These are phyloP conservation scores for Skeletonema costatum DNA, from an alignment of 108 stramenopile genomes.

Conservation along the genomic window DNA sequence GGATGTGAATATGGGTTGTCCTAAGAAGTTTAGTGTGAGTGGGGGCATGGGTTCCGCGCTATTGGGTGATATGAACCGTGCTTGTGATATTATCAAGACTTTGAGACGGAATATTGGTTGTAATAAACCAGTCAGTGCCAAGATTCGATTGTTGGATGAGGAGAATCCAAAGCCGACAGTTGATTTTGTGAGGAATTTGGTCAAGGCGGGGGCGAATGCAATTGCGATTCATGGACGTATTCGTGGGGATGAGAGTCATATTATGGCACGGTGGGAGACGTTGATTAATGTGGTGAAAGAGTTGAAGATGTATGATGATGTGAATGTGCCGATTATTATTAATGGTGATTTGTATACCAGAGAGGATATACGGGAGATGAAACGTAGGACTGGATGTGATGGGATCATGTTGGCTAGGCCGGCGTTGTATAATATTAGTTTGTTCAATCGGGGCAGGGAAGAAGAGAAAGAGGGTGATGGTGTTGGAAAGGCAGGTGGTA, in stretches of 20 bases:
- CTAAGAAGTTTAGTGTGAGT: constrained; percentile 91
- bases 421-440: constrained; percentile 88
- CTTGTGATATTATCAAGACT: constrained; percentile 68
- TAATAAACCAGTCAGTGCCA: constrained; percentile 84
- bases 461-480: not conserved
- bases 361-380: constrained; percentile 67
- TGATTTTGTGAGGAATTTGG: constrained; percentile 75
- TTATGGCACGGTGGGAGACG: constrained; percentile 77
- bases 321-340: constrained; percentile 67
- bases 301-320: constrained; percentile 47
- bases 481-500: not conserved
- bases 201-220: constrained; percentile 93
- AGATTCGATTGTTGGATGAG: constrained; percentile 89
- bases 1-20: constrained; percentile 99
- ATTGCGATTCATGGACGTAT: constrained; percentile 92
- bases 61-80: constrained; percentile 72
- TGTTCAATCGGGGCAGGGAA: constrained; percentile 56
- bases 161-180: constrained; percentile 64
- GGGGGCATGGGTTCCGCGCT: constrained; percentile 96
- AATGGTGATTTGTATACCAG: constrained; percentile 96
- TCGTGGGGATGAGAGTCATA: constrained; percentile 64
- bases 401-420: constrained; percentile 95
- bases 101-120: constrained; percentile 39
- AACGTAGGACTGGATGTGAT: constrained; percentile 64
- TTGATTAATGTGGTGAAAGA: constrained; percentile 74